phyloP scores from a whole-genome alignment of 495 filamentous ascomycete genomes.

The Penicillium argentinense region DNA sequence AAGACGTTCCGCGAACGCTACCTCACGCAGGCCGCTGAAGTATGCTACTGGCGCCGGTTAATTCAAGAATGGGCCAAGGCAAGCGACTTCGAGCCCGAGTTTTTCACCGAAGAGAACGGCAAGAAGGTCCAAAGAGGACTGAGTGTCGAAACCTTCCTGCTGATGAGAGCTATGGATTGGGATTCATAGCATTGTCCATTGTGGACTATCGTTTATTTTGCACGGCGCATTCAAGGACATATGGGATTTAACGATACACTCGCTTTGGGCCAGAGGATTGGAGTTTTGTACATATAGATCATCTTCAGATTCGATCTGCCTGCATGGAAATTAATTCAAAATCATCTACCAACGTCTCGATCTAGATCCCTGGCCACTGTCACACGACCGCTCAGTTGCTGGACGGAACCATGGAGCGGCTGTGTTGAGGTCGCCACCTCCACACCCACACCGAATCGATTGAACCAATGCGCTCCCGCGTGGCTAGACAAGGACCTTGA shows the following conservation, averaged over 20 bases:
- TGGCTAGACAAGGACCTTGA: background rate
- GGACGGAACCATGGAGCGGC: constrained; percentile 8
- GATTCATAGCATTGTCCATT: constrained; percentile 5
- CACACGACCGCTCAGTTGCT: background rate
- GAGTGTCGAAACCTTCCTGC: constrained; percentile 18
- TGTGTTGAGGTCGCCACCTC: constrained; percentile 11
- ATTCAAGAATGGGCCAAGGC: constrained; percentile 33
- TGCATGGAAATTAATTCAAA: constrained; percentile 2
- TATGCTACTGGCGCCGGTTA: constrained; percentile 49
- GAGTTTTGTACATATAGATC: constrained; percentile 3
- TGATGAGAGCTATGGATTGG: constrained; percentile 16
- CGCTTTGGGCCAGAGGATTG: background rate
- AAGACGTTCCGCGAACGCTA: constrained; percentile 45
- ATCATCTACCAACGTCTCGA: background rate
- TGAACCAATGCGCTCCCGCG: constrained; percentile 5
- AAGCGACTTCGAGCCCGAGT: constrained; percentile 19
- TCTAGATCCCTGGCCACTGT: background rate
- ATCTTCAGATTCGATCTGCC: background rate
- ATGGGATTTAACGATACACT: constrained; percentile 2
- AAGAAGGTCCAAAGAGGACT: constrained; percentile 21
- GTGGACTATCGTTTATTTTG: background rate
- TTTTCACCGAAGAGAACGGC: constrained; percentile 17
- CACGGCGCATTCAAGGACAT: background rate
- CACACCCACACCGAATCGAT: background rate
- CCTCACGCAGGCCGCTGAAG: constrained; percentile 47